Evolutionary conservation across 2,329 filamentous ascomycete species (phyloP).

Genomic region (Helminthosporium solani): DNA sequence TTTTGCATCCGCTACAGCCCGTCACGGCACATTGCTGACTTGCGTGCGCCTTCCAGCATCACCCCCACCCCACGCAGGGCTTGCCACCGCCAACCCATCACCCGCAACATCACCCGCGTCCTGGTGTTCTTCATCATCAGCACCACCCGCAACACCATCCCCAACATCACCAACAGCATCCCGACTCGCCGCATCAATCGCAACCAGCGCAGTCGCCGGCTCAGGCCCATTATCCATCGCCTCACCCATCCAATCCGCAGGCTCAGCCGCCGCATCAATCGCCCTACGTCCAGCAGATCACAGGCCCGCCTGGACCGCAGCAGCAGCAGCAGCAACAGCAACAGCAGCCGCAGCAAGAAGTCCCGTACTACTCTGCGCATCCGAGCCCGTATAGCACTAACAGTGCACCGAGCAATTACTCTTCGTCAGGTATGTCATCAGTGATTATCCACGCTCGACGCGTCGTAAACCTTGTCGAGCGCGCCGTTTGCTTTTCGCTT

Average conservation of each 20-base stretch:
- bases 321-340: background rate
- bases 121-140: slow-evolving; percentile 68
- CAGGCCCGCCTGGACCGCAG: slow-evolving; percentile 62
- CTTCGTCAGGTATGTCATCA: slow-evolving; percentile 59
- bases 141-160: too few species aligned
- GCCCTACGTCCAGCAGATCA: slow-evolving; percentile 67
- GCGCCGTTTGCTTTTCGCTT: slow-evolving; percentile 1
- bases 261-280: slow-evolving; percentile 52
- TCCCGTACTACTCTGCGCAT: slow-evolving; percentile 74
- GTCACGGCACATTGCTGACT: slow-evolving; percentile 31
- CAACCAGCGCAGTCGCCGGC: slow-evolving; percentile 59
- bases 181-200: slow-evolving; percentile 62
- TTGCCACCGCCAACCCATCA: slow-evolving; percentile 62
- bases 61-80: slow-evolving; percentile 74
- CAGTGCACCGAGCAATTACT: slow-evolving; percentile 79
- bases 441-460: slow-evolving; percentile 5
- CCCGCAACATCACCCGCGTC: slow-evolving; percentile 63
- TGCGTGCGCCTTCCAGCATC: slow-evolving; percentile 59
- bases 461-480: slow-evolving; percentile 1
- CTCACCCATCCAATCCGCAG: slow-evolving; percentile 63
- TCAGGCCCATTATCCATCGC: slow-evolving; percentile 64
- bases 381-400: slow-evolving; percentile 81
- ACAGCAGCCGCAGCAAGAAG: slow-evolving; percentile 55
- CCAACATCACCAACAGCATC: slow-evolving; percentile 52
- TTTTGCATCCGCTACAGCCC: slow-evolving; percentile 6